A percentile compares a stretch with the other conserved stretches of the same genome.
phyloP scores from a whole-genome alignment of 495 filamentous ascomycete species.

The Hypoxylon subgilvum region DNA sequence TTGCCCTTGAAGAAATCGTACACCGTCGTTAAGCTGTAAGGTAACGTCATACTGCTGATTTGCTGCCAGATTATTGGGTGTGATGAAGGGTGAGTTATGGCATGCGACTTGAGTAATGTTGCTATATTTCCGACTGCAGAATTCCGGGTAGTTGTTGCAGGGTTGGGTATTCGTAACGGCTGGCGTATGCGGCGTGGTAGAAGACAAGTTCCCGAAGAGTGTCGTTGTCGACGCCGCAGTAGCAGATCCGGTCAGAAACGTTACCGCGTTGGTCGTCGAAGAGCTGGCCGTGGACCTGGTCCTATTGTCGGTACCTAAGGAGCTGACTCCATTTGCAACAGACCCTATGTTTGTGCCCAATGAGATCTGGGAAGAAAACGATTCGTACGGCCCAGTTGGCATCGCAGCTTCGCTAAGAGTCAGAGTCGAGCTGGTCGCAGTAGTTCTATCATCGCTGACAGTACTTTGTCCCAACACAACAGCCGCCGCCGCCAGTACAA shows the following conservation, averaged over 20 bases:
- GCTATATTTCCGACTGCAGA: constrained; percentile 81
- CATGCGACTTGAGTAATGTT: constrained; percentile 88
- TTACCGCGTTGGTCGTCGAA: constrained; percentile 42
- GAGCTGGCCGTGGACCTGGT: constrained; percentile 44
- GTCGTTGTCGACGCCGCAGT: constrained; percentile 39
- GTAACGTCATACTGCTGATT: constrained; percentile 77
- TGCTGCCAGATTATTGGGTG: constrained; percentile 70
- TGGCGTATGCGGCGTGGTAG: constrained; percentile 50
- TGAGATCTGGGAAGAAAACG: constrained; percentile 45
- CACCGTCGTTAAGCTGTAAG: constrained; percentile 81
- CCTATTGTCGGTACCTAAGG: constrained; percentile 48
- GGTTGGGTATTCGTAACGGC: constrained; percentile 69
- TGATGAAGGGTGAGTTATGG: constrained; percentile 85
- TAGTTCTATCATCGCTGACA: constrained; percentile 43
- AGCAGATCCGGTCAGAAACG: constrained; percentile 51
- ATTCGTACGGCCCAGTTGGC: constrained; percentile 48
- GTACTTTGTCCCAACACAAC: constrained; percentile 33
- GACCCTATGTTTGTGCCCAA: constrained; percentile 36
- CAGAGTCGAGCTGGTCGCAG: constrained; percentile 42
- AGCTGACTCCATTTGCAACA: constrained; percentile 20
- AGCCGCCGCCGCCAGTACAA: constrained; percentile 26
- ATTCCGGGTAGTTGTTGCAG: constrained; percentile 87
- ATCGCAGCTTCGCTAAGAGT: constrained; percentile 26
- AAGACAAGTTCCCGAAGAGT: constrained; percentile 39
- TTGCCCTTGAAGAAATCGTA: constrained; percentile 91